Base-by-base conservation (phyloP, 441 rosid genomes). In the Pelargonium australe region DNA sequence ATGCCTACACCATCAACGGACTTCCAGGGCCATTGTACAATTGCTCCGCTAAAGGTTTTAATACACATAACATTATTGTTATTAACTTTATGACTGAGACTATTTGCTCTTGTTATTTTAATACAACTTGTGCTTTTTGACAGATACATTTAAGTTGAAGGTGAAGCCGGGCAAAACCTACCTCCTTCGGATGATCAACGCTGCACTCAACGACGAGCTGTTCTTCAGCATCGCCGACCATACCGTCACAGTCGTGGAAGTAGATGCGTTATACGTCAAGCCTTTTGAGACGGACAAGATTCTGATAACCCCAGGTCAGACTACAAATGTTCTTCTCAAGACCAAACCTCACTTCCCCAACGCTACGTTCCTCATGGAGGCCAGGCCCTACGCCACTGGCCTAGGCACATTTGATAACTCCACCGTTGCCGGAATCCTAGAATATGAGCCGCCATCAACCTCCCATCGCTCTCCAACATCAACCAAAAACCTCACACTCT, bases 231-330 rank as follows among this genome's bases (percentile, higher is more conserved):
- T n/a, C n/a, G n/a, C n/a, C n/a, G n/a, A n/a, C n/a, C n/a, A n/a
- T n/a, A n/a, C n/a, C n/a, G n/a, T n/a, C 79, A 83, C 83, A 13
- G 82, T 86, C 7, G 93, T 88, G 1, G 85, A 87, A 57, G 75
- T 86, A n/a, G 93, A 88, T 9, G 90, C 90, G 2, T 80, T 74
- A 55, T 88, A 86, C 74, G 76, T 87, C 0, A 85, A 82, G 25
- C 89, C 89, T 25, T 82, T 84, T 70, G 11, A 70, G 7, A 80
- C 83, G 7, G 67, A 71, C 6, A 65, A 83, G 3, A 76, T 88
- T 61, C 57, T 88, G 1, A 70, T 88, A 1, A 84, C 90, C 3
- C 90, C 90, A 0, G 93, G 90, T 60, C 86, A 84, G 72, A 85
- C 90, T 44, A 77, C 89, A 0, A 87, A 82, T 61, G 85, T 81